Evolutionary conservation across 176 grass and related monocot species (phyloP).

Genomic region (Puccinellia tenuiflora): DNA sequence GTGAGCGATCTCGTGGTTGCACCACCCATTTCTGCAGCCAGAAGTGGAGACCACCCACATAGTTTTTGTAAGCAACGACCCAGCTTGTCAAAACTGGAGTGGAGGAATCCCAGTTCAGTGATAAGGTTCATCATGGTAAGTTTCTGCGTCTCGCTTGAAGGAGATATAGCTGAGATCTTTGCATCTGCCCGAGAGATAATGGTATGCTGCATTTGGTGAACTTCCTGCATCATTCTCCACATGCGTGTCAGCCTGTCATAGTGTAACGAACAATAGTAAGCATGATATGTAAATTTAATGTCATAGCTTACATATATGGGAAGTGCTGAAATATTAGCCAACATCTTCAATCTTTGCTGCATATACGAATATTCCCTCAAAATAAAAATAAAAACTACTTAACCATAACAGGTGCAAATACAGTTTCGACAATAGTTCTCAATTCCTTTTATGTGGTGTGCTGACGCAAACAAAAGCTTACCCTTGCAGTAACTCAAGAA

Average conservation of each 20-base stretch:
- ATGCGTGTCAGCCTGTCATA: constrained; percentile 45
- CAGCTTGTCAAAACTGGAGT: constrained; percentile 50
- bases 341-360: neutral
- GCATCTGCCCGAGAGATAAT: constrained; percentile 47
- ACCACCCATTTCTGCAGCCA: constrained; percentile 64
- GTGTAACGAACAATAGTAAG: neutral
- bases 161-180: constrained; percentile 14
- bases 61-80: constrained; percentile 45
- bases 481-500: constrained; percentile 60
- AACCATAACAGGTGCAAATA: neutral
- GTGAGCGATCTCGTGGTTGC: constrained; percentile 44
- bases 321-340: neutral
- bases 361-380: neutral
- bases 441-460: too few species aligned
- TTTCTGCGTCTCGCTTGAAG: constrained; percentile 26
- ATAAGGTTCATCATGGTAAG: constrained; percentile 37
- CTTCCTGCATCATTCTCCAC: constrained; percentile 67
- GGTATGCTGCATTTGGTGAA: constrained; percentile 54
- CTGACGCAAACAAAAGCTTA: constrained; percentile 34
- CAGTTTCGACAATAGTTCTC: too few species aligned
- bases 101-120: constrained; percentile 44
- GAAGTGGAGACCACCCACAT: constrained; percentile 39
- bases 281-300: neutral
- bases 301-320: neutral
- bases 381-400: neutral